phyloP scores from a whole-genome alignment of 2,329 filamentous ascomycete genomes.

The Phaeosphaeriaceae sp. region DNA sequence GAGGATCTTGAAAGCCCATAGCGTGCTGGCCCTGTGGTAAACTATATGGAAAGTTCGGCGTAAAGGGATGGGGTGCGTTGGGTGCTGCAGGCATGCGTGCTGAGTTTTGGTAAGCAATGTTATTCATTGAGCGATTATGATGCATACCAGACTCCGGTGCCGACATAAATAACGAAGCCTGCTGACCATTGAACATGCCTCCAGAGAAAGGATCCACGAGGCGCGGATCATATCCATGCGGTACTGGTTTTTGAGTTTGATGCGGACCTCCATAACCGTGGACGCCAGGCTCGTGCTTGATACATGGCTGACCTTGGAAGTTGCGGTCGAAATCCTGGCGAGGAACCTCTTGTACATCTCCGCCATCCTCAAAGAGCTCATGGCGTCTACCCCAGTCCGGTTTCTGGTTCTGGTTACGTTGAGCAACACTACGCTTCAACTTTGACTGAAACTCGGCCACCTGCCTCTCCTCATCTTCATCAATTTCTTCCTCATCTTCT shows the following conservation, averaged over 20 bases:
- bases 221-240: not conserved
- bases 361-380: not conserved
- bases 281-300: conserved; percentile 2
- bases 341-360: not conserved
- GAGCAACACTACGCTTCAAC: not conserved
- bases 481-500: not conserved
- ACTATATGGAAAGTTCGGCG: not conserved
- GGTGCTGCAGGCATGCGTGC: not conserved
- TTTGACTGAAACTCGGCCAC: not conserved
- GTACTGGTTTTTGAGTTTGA: not conserved
- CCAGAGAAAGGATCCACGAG: not conserved
- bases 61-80: not conserved
- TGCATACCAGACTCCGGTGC: not conserved
- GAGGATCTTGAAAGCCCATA: not conserved
- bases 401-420: not conserved
- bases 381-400: not conserved
- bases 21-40: not conserved
- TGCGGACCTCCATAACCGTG: not conserved
- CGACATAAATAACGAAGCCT: not conserved
- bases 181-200: not conserved
- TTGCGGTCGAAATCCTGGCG: not conserved
- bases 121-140: not conserved
- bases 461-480: not conserved
- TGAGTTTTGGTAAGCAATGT: not conserved
- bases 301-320: not conserved